Conservation (phyloP, 2,329 filamentous ascomycete species). For the Cadophora sp. region DNA sequence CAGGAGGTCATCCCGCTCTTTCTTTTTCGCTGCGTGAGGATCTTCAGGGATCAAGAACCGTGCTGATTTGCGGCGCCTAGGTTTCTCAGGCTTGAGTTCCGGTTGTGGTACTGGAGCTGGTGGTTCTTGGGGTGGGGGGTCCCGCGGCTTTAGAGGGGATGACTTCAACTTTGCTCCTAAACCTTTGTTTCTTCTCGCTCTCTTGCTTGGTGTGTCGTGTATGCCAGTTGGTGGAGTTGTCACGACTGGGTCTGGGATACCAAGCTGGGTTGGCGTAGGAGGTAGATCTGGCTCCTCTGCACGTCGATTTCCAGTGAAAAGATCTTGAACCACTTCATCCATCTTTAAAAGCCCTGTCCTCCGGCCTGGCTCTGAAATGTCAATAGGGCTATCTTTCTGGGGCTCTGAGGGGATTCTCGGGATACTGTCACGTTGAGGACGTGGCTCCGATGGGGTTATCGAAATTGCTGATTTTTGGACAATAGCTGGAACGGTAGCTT, state of each 20-base stretch:
- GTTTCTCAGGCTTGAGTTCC: conserved; percentile 6
- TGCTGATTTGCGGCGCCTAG: conserved; percentile 40
- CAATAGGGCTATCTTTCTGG: neutral
- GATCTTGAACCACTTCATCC: conserved; percentile 14
- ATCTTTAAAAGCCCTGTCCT: conserved; percentile 6
- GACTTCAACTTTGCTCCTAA: conserved; percentile 41
- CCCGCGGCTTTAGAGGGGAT: conserved; percentile 44
- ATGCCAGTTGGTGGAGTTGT: conserved; percentile 65
- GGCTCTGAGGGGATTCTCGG: neutral
- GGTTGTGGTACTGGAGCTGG: conserved; percentile 34
- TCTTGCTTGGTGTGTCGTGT: conserved; percentile 63
- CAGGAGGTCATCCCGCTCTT: conserved; percentile 58
- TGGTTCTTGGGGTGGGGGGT: conserved; percentile 22
- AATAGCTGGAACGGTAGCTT: neutral
- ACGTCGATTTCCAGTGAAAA: conserved; percentile 12
- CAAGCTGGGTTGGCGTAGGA: conserved; percentile 58
- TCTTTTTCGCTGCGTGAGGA: conserved; percentile 55
- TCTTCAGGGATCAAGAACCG: conserved; percentile 41
- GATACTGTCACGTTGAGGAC: conserved; percentile 10
- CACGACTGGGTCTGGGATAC: conserved; percentile 58
- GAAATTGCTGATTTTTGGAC: conserved; percentile 20
- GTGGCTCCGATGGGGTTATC: conserved; percentile 32
- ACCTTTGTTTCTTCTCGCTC: conserved; percentile 50
- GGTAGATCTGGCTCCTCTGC: conserved; percentile 69
- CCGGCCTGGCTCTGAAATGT: conserved; percentile 2